Base-by-base conservation (phyloP, 495 filamentous ascomycete species). In the Lasiosphaeria hispida region DNA sequence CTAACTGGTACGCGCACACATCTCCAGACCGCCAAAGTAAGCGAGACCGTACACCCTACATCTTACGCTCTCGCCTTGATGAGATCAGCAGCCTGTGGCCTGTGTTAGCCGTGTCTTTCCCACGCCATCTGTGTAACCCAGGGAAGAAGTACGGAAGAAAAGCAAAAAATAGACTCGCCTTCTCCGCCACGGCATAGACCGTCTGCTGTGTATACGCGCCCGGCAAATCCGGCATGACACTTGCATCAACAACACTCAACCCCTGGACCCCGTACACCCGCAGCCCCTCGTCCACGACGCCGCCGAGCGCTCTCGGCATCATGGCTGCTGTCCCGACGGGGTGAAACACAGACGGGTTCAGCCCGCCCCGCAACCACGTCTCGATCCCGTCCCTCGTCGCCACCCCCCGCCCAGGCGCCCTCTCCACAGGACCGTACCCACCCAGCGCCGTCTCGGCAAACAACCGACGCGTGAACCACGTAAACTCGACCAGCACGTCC, bases 271-370 rank as follows among this genome's bases (percentile, higher is more conserved):
- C 73, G 48, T 78, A 77, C 1, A 78, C 75, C 41, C 58, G 55
- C n/a, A 78, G 59, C 7, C 56, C 54, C 58, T 71, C 64, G 48
- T 74, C 70, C 19, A 78, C 76, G 1, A 79, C 74, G n/a, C 83
- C 82, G 18, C 82, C 82, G 0, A 76, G 62, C 30, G 76, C 67
- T 35, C 66, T 69, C 6, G 83, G 82, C 69, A 85, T 67, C 82
- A 69, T 72, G 13, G 69, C 49, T 10, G 63, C 61, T 4, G 69
- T 75, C 10, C 72, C 68, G 0, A 73, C 60, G 18, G 72, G 73
- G 44, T 80, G 76, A 50, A 70, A 78, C 30, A 67, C 61, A n/a
- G 69, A 69, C 1, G 71, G 71, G 23, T 53, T 69, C 10, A 17
- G 11, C 43, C n/a, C 7, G 17, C 4, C 8, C 15, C 43, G 17